A percentile compares a stretch with the other conserved stretches of the same genome.
These are phyloP conservation scores for Diplosphaera chodatii DNA, from an alignment of 139 green algal genomes.

Conservation along the genomic window DNA sequence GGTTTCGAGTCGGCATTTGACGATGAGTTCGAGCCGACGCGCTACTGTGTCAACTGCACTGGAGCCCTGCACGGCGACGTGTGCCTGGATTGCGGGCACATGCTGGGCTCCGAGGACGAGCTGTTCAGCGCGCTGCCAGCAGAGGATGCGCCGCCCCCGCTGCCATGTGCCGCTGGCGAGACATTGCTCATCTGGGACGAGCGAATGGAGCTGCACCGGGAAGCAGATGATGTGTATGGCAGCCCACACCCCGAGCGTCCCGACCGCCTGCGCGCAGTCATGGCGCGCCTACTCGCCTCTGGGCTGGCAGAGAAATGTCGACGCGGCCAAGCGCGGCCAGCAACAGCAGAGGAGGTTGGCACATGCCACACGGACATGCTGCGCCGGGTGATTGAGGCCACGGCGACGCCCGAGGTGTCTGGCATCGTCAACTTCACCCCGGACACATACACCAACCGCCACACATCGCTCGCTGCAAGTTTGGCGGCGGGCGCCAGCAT, in stretches of 20 bases:
- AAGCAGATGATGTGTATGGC: constrained; percentile 6
- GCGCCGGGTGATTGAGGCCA: constrained; percentile 19
- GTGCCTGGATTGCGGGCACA: constrained; percentile 27
- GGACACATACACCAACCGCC: constrained; percentile 66
- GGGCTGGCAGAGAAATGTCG: constrained; percentile 45
- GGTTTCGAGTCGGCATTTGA: constrained; percentile 1
- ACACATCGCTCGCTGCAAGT: constrained; percentile 50
- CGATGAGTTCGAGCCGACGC: constrained; percentile 7
- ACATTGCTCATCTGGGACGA: constrained; percentile 46
- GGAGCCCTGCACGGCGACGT: neutral
- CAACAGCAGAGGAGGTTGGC: constrained; percentile 44
- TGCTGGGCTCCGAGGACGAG: neutral
- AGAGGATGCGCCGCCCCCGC: neutral
- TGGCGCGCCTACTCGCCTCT: constrained; percentile 42
- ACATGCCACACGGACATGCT: constrained; percentile 51
- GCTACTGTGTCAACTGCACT: constrained; percentile 43
- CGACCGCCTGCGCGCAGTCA: constrained; percentile 62
- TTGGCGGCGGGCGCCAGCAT: constrained; percentile 61
- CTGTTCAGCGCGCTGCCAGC: constrained; percentile 7
- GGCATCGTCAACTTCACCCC: constrained; percentile 12
- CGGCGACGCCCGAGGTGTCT: neutral
- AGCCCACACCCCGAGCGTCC: constrained; percentile 49
- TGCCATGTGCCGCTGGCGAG: neutral
- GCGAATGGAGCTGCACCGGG: constrained; percentile 38
- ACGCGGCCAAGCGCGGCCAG: constrained; percentile 32